Conservation (phyloP, 768 basidiomycete species). For the Jaapia argillacea region DNA sequence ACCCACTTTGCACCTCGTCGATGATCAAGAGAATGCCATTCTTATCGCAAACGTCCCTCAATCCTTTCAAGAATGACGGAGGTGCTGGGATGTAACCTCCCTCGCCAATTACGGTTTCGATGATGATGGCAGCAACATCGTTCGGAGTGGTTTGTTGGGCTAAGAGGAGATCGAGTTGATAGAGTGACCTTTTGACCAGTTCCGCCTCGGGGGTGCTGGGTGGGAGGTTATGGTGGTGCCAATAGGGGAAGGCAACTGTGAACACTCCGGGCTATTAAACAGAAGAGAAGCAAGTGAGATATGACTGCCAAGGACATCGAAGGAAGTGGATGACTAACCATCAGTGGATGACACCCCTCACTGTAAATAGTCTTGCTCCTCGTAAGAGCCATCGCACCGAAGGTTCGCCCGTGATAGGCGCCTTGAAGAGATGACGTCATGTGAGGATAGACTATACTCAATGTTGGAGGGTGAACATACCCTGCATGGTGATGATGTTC, state of each 20-base stretch:
- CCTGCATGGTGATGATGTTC: slow-evolving; percentile 90
- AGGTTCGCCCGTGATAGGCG: slow-evolving; percentile 88
- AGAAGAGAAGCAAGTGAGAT: too few species aligned
- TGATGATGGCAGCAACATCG: slow-evolving; percentile 88
- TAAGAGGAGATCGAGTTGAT: slow-evolving; percentile 74
- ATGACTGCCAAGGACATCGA: too few species aligned
- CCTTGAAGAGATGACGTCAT: slow-evolving; percentile 30
- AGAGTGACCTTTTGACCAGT: slow-evolving; percentile 54
- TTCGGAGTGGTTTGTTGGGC: slow-evolving; percentile 71
- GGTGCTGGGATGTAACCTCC: slow-evolving; percentile 94
- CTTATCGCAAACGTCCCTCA: slow-evolving; percentile 80
- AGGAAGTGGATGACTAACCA: too few species aligned
- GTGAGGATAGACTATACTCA: neutral
- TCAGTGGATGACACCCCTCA: slow-evolving; percentile 66
- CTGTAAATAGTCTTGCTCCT: slow-evolving; percentile 89
- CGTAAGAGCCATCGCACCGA: slow-evolving; percentile 90
- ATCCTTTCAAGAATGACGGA: slow-evolving; percentile 63
- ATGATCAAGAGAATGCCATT: slow-evolving; percentile 77
- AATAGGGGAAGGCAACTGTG: slow-evolving; percentile 80
- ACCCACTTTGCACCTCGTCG: slow-evolving; percentile 88
- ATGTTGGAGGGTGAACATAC: slow-evolving; percentile 14
- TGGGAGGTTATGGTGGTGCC: slow-evolving; percentile 71
- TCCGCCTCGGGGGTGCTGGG: slow-evolving; percentile 43
- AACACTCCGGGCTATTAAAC: slow-evolving; percentile 83
- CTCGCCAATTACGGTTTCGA: slow-evolving; percentile 92